Base-by-base conservation (phyloP, 116 monocot genomes). In the Trichopus zeylanicus region DNA sequence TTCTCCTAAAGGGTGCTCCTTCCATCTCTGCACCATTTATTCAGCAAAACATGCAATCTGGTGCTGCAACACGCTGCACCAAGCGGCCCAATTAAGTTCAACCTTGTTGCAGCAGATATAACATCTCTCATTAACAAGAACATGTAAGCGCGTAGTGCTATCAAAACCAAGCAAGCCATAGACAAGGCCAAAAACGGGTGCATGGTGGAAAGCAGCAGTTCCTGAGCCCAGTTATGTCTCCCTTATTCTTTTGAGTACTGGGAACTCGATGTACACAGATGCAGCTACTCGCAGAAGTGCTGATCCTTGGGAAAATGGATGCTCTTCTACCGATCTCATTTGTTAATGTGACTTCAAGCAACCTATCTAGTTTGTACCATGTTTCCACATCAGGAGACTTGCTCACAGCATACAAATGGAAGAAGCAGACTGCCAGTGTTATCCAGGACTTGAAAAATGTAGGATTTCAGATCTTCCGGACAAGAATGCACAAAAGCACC, bases 401-500 rank as follows among this genome's bases (percentile, higher is more conserved):
- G 71, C 59, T 72, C 16, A 71, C 72, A 28, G 58, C 53, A 64
- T 10, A 94, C 85, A 64, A 86, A 94, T 10, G 89, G 94, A 57
- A 94, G 89, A 51, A 94, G 76, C 1, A 94, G 72, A 65, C 83
- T 86, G 3, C 78, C 94, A 0, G 83, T 86, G 69, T 94, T 94
- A 29, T 94, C 94, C 63, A 94, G 46, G 24, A 89, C 67, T 58
- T 83, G 83, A 54, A 83, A 37, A 18, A 79, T 61, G 55, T 76
- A 82, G 15, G 48, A 48, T 42, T 72, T 78, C 12, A 94, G 70
- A 57, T 83, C 76, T 27, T 81, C 76, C 13, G 57, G 73, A 62
- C 68, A 89, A 22, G 89, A 94, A 68, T 94, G 94, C 58, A 86
- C 89, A 62, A 94, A 94, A 19, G 86, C 94, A 26, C 89, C 94